A percentile compares a stretch with the other conserved stretches of the same genome.
These are phyloP conservation scores for Emmonsiellopsis sp. DNA, from an alignment of 2,329 filamentous ascomycete species.

Conservation along the genomic window DNA sequence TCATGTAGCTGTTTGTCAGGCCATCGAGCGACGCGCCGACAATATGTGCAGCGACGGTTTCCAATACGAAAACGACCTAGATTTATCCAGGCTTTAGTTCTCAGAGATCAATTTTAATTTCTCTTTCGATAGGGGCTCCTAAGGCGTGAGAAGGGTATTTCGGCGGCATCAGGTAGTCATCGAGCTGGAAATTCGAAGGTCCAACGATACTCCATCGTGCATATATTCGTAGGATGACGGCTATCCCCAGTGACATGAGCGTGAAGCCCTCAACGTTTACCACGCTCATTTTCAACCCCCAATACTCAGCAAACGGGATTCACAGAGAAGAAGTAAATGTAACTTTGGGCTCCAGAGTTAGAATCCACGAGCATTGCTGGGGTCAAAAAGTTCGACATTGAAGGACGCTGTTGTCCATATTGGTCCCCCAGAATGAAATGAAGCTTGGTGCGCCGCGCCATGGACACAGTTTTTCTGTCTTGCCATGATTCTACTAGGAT, in stretches of 20 bases:
- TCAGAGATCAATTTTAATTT: background rate
- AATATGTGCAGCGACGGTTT: conserved; percentile 41
- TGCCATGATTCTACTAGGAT: too few species aligned
- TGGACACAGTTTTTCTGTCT: background rate
- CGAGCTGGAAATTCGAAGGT: conserved; percentile 41
- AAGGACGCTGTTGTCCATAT: background rate
- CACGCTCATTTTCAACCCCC: background rate
- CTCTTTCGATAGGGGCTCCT: background rate
- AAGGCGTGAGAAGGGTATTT: background rate
- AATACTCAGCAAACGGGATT: background rate
- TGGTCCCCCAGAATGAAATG: background rate
- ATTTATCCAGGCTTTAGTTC: background rate
- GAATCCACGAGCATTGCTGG: background rate
- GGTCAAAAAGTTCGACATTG: background rate
- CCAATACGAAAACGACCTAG: conserved; percentile 42
- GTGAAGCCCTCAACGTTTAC: conserved; percentile 35
- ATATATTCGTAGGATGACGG: conserved; percentile 44
- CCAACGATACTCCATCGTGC: conserved; percentile 42
- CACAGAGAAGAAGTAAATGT: background rate
- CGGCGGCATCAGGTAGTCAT: conserved; percentile 50
- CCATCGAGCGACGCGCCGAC: conserved; percentile 42
- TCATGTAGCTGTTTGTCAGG: conserved; percentile 50
- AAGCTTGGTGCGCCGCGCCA: background rate
- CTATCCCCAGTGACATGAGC: conserved; percentile 41
- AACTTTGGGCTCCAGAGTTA: background rate